A percentile compares a stretch with the other conserved stretches of the same genome.
Evolutionary conservation across 257 asterid genomes (phyloP).

Genomic region (Nicotiana obtusifolia): DNA sequence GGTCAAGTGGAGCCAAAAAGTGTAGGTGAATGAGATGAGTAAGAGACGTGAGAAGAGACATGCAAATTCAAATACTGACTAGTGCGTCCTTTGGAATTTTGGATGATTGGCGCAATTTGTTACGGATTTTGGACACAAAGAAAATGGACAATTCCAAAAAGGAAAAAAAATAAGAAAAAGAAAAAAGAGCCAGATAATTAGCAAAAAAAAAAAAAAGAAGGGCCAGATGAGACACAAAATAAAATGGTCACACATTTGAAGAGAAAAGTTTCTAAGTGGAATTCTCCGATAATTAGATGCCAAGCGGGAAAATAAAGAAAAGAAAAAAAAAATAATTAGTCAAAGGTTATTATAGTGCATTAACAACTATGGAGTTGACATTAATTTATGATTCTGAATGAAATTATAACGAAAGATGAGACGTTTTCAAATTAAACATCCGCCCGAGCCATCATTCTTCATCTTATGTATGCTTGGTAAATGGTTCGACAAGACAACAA

Average conservation of each 20-base stretch:
- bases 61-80: background rate
- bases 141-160: slow-evolving; percentile 22
- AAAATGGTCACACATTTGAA: background rate
- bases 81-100: background rate
- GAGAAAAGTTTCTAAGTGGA: background rate
- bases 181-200: too few species aligned
- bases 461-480: background rate
- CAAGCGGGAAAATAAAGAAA: background rate
- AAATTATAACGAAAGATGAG: background rate
- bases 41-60: background rate
- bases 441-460: background rate
- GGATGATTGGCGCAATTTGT: background rate
- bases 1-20: slow-evolving; percentile 17
- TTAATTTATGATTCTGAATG: background rate
- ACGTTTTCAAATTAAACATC: background rate
- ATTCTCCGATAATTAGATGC: background rate
- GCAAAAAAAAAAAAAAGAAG: too few species aligned
- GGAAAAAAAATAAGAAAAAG: too few species aligned
- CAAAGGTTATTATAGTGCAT: too few species aligned
- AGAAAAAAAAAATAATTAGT: too few species aligned
- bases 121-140: slow-evolving; percentile 13
- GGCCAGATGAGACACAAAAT: background rate
- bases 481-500: background rate
- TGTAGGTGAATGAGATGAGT: slow-evolving; percentile 5
- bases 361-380: too few species aligned